Base-by-base conservation (phyloP, 2,329 filamentous ascomycete genomes). In the Trichoderma breve region DNA sequence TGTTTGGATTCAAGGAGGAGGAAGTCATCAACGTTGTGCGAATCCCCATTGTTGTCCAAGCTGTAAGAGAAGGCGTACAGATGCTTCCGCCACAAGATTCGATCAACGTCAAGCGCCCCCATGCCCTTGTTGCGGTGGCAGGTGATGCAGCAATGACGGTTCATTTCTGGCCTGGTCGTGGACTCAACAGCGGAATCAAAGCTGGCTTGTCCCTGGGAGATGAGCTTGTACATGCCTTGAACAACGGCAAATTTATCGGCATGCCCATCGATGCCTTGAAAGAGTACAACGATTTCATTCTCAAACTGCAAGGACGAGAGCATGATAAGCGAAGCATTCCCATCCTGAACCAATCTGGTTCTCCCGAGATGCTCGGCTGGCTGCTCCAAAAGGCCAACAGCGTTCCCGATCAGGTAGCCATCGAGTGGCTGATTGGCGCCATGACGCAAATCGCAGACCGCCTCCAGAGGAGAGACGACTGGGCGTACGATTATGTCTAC, bases 121-220 rank as follows among this genome's bases (percentile, higher is more conserved):
- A 81, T 21, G 80, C 75, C 0, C 76, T 81, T 2, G 80, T 80
- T 0, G 79, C 80, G 0, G 77, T 82, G 1, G 79, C 80, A 0
- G 80, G 80, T 2, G 80, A 82, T 43, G 78, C 80, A 2, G 79
- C 79, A 28, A 81, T 81, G 78, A 81, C 78, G 8, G 80, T 81
- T 4, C 79, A 81, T 71, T 82, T 81, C 63, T 81, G 79, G 80
- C 79, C 80, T 0, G 80, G 80, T 0, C 76, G 80, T 8, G 80
- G 80, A 0, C 75, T 81, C 4, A 81, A 81, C 73, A 81, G 79
- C 72, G 80, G 80, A 39, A 80, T 82, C 75, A 82, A 81, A 61
- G 75, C 80, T 0, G 80, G 79, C 7, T 76, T 82, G 26, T 79
- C 80, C 0, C 73, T 81, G 12, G 80, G 79, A 14, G 79, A 81